Percentiles rank a stretch among this genome's conserved stretches.
These are phyloP conservation scores for Allium sativum DNA, from an alignment of 106 monocot species.

Conservation along the genomic window DNA sequence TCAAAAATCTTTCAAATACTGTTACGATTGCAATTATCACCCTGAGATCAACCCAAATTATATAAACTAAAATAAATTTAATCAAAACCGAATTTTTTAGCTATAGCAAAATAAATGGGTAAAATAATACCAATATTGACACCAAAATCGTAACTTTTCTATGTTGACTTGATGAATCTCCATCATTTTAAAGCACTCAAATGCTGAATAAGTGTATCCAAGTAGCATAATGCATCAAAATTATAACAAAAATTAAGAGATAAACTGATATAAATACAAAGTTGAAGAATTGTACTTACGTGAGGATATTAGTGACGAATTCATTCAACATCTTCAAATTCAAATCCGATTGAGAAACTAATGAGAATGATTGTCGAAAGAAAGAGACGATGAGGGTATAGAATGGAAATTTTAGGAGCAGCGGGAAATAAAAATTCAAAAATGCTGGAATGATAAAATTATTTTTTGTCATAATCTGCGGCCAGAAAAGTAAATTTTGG, in stretches of 20 bases:
- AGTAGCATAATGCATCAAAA: conserved; percentile 39
- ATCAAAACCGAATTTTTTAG: neutral
- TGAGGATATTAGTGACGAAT: conserved; percentile 3
- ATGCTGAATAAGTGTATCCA: conserved; percentile 68
- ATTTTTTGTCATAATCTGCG: too few relatives aligned
- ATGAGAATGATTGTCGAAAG: neutral
- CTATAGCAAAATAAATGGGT: neutral
- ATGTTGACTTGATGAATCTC: conserved; percentile 27
- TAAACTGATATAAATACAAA: neutral
- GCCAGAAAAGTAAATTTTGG: too few relatives aligned
- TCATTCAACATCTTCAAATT: conserved; percentile 5
- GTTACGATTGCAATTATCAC: conserved; percentile 21
- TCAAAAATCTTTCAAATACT: conserved; percentile 21
- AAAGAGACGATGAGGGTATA: too few relatives aligned
- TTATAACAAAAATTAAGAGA: neutral
- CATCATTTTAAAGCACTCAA: conserved; percentile 70
- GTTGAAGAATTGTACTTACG: neutral
- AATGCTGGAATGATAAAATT: too few relatives aligned
- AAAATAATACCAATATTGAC: conserved; percentile 61
- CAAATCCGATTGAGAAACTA: neutral
- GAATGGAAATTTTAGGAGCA: too few relatives aligned
- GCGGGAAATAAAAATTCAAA: too few relatives aligned
- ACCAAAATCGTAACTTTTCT: conserved; percentile 62
- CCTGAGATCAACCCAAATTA: neutral
- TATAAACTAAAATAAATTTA: neutral